These are phyloP conservation scores for Xylariales sp. DNA, from an alignment of 2,329 filamentous ascomycete species.

Conservation along the genomic window DNA sequence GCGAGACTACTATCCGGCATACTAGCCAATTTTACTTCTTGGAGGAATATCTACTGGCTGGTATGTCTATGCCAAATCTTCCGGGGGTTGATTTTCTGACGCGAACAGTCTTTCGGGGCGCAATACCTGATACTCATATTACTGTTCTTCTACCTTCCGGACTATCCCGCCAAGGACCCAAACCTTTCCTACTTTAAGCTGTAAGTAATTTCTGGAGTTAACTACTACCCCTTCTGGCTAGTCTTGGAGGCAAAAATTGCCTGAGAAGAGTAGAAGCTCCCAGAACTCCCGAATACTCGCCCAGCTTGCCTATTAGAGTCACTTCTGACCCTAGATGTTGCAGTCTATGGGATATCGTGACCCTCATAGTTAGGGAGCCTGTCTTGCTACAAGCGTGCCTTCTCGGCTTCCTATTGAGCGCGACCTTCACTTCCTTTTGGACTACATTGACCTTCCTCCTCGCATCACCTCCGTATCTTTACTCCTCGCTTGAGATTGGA, in stretches of 20 bases:
- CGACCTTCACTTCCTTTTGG: conserved; percentile 62
- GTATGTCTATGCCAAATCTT: neutral
- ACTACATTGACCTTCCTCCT: conserved; percentile 78
- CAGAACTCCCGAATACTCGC: too few species aligned
- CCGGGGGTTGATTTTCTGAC: too few species aligned
- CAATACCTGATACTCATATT: conserved; percentile 59
- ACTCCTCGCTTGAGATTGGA: conserved; percentile 63
- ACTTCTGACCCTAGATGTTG: too few species aligned
- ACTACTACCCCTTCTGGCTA: too few species aligned
- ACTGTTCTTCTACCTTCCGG: conserved; percentile 64
- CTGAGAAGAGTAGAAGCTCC: too few species aligned
- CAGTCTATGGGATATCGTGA: conserved; percentile 55
- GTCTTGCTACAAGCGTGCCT: conserved; percentile 58
- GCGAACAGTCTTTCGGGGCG: conserved; percentile 47
- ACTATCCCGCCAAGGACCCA: conserved; percentile 62
- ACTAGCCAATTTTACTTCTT: conserved; percentile 58
- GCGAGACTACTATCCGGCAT: conserved; percentile 67
- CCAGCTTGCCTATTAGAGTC: too few species aligned
- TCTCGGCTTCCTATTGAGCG: conserved; percentile 32
- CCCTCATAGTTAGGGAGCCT: conserved; percentile 54
- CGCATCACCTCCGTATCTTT: conserved; percentile 63
- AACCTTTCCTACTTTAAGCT: conserved; percentile 56
- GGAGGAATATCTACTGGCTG: conserved; percentile 66
- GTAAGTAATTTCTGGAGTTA: too few species aligned
- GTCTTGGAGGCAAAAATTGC: too few species aligned